These are phyloP conservation scores for Barnettozyma populi DNA, from an alignment of 805 yeast species.

Conservation along the genomic window DNA sequence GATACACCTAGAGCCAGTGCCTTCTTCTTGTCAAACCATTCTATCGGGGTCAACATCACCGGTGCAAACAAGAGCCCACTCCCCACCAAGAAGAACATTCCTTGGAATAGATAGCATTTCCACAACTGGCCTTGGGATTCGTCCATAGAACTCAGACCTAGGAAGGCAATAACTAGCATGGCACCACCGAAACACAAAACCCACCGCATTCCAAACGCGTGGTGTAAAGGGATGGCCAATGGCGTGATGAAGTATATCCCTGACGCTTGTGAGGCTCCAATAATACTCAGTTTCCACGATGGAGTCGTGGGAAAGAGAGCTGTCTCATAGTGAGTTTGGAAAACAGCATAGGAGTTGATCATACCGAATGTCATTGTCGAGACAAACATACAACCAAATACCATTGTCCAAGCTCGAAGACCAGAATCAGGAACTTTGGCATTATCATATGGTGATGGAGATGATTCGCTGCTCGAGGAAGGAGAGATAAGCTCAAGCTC, in stretches of 20 bases:
- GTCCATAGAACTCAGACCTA: slow-evolving; percentile 17
- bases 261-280: slow-evolving; percentile 23
- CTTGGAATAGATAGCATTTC: slow-evolving; percentile 25
- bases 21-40: slow-evolving; percentile 62
- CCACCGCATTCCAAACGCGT: slow-evolving; percentile 18
- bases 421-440: not conserved
- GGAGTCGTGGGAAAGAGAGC: slow-evolving; percentile 12
- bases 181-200: slow-evolving; percentile 11
- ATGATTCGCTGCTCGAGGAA: not conserved
- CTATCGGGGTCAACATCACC: slow-evolving; percentile 55
- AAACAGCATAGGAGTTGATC: slow-evolving; percentile 21
- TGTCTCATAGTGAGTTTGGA: slow-evolving; percentile 22
- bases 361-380: slow-evolving; percentile 19
- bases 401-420: slow-evolving; percentile 17
- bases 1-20: slow-evolving; percentile 47
- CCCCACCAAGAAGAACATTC: slow-evolving; percentile 19
- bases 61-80: slow-evolving; percentile 50
- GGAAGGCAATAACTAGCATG: slow-evolving; percentile 12
- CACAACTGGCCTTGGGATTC: slow-evolving; percentile 14
- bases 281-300: slow-evolving; percentile 18
- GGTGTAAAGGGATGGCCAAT: slow-evolving; percentile 15
- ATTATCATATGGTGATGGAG: too few relatives aligned
- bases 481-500: not conserved
- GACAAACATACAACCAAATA: slow-evolving; percentile 17
- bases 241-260: slow-evolving; percentile 17